A percentile compares a stretch with the other conserved stretches of the same genome.
These are phyloP conservation scores for Termitomyces sp. DNA, from an alignment of 768 basidiomycete genomes.

Conservation along the genomic window DNA sequence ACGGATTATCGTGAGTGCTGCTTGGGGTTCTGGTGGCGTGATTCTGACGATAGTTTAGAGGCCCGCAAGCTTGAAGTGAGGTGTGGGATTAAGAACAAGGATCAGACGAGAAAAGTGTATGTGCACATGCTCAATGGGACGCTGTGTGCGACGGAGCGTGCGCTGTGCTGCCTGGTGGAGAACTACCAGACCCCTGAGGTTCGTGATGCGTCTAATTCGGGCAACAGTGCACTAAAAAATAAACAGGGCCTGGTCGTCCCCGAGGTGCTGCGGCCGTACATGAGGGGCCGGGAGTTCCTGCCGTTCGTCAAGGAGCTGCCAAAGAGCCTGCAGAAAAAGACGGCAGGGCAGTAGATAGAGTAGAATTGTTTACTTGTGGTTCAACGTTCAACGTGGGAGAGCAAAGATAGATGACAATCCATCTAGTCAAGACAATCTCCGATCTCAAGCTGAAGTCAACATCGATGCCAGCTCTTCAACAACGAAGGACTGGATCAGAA, in stretches of 20 bases:
- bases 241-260: slow-evolving; percentile 85
- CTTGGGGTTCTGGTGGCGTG: not conserved
- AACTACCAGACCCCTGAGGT: slow-evolving; percentile 97
- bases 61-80: slow-evolving; percentile 90
- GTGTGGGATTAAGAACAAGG: slow-evolving; percentile 88
- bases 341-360: slow-evolving; percentile 23
- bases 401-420: no score
- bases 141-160: slow-evolving; percentile 94
- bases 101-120: slow-evolving; percentile 88
- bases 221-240: slow-evolving; percentile 6
- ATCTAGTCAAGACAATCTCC: no score
- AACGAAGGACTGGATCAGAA: not conserved
- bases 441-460: no score
- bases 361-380: no score
- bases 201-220: slow-evolving; percentile 24
- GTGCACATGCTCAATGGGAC: slow-evolving; percentile 99
- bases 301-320: slow-evolving; percentile 83
- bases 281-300: slow-evolving; percentile 92
- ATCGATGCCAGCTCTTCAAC: no score
- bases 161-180: slow-evolving; percentile 96
- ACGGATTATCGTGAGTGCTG: slow-evolving; percentile 91
- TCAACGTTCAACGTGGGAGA: no score
- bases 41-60: slow-evolving; percentile 49
- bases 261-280: slow-evolving; percentile 87
- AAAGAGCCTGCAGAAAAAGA: slow-evolving; percentile 76